Conservation (phyloP, 768 basidiomycete genomes). For the Mrakia hoshinonis region DNA sequence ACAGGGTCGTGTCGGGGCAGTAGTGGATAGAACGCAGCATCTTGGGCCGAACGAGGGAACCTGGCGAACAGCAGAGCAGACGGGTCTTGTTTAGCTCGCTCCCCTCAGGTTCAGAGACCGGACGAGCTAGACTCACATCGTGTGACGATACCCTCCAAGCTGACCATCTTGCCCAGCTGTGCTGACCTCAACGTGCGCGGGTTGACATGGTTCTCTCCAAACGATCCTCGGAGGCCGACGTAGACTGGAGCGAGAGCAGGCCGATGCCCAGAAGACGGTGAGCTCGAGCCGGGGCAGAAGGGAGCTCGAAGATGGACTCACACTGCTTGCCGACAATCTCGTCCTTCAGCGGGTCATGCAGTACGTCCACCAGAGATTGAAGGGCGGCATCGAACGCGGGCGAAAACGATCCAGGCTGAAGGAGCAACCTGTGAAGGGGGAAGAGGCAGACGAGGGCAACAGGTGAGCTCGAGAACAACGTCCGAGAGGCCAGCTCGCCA, state of each 20-base stretch:
- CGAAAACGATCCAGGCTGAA: slow-evolving; percentile 74
- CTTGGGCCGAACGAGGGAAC: slow-evolving; percentile 91
- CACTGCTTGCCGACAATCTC: slow-evolving; percentile 67
- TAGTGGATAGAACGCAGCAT: slow-evolving; percentile 96
- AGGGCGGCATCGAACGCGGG: slow-evolving; percentile 86
- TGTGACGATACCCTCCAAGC: slow-evolving; percentile 94
- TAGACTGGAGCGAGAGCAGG: slow-evolving; percentile 45
- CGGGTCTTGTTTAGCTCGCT: too few relatives aligned
- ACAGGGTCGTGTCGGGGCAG: slow-evolving; percentile 73
- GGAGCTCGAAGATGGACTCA: slow-evolving; percentile 29
- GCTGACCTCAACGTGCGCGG: slow-evolving; percentile 79
- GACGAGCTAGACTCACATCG: slow-evolving; percentile 51
- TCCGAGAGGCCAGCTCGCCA: not conserved
- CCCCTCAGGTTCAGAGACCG: too few relatives aligned
- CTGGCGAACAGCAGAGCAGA: slow-evolving; percentile 32
- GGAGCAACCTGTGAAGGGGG: slow-evolving; percentile 56
- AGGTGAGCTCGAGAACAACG: not conserved
- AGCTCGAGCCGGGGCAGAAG: not conserved
- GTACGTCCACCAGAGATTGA: slow-evolving; percentile 56
- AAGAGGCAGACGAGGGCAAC: not conserved
- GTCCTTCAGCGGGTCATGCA: slow-evolving; percentile 68
- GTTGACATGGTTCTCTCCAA: slow-evolving; percentile 96
- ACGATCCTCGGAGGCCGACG: slow-evolving; percentile 87
- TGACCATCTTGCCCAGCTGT: slow-evolving; percentile 93
- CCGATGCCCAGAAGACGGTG: not conserved